These are phyloP conservation scores for Phialemonium atrogriseum DNA, from an alignment of 2,329 filamentous ascomycete species.

Conservation along the genomic window DNA sequence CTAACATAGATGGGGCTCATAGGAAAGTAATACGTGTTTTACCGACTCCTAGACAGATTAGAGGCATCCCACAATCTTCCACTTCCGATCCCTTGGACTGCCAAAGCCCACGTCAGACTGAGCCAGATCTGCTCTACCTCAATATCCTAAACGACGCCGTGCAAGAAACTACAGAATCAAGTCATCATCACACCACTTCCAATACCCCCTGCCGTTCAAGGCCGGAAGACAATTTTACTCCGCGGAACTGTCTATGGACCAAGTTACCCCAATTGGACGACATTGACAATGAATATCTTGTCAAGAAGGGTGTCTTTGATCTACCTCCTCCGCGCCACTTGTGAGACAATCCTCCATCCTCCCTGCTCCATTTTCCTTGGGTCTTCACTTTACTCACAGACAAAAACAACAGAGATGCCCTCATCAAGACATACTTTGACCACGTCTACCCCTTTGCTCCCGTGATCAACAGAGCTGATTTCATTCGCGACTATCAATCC, in stretches of 20 bases:
- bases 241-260: constrained; percentile 12
- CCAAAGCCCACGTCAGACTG: constrained; percentile 13
- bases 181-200: constrained; percentile 11
- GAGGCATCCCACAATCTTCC: constrained; percentile 10
- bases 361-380: not conserved
- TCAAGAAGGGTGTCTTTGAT: constrained; percentile 17
- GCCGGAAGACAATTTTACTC: constrained; percentile 12
- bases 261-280: constrained; percentile 14
- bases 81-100: constrained; percentile 10
- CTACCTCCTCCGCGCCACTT: constrained; percentile 12
- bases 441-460: constrained; percentile 14
- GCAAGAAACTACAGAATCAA: constrained; percentile 14
- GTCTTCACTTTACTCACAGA: constrained; percentile 9
- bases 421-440: constrained; percentile 16
- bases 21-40: constrained; percentile 12
- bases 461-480: constrained; percentile 13
- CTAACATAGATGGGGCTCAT: constrained; percentile 11
- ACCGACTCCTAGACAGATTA: constrained; percentile 12
- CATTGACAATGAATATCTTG: constrained; percentile 15
- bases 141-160: constrained; percentile 15
- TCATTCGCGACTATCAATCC: constrained; percentile 14
- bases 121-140: constrained; percentile 15
- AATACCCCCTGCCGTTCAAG: constrained; percentile 10
- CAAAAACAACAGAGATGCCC: constrained; percentile 10
- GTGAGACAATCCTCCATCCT: constrained; percentile 12